Evolutionary conservation across 805 yeast species (phyloP).

Genomic region (Nakazawaea holstii): DNA sequence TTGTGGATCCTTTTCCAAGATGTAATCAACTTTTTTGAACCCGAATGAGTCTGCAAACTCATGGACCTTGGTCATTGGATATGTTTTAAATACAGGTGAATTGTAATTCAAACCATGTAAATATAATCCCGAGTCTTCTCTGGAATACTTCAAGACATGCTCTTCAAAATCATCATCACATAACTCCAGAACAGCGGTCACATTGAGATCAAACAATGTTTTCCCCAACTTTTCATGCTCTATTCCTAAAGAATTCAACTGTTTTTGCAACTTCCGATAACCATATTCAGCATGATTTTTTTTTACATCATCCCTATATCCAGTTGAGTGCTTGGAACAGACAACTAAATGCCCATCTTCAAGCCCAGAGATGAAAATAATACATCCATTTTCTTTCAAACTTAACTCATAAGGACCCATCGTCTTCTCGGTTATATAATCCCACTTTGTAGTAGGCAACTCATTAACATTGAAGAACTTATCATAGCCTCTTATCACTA

Average conservation of each 20-base stretch:
- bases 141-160: conserved; percentile 74
- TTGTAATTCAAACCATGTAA: conserved; percentile 85
- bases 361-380: conserved; percentile 74
- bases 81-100: conserved; percentile 55
- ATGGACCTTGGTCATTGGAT: conserved; percentile 53
- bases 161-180: conserved; percentile 95
- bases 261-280: conserved; percentile 47
- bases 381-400: conserved; percentile 91
- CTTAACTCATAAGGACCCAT: conserved; percentile 78
- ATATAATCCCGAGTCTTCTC: conserved; percentile 72
- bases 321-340: conserved; percentile 89
- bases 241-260: conserved; percentile 37
- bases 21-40: conserved; percentile 52
- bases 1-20: conserved; percentile 31
- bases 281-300: conserved; percentile 78
- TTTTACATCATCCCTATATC: conserved; percentile 45
- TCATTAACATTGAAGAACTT: conserved; percentile 88
- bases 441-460: conserved; percentile 44
- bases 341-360: conserved; percentile 74
- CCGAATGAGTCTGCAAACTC: conserved; percentile 65
- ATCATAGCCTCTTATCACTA: conserved; percentile 85
- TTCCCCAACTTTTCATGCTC: conserved; percentile 48
- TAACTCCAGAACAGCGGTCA: conserved; percentile 87
- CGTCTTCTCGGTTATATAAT: conserved; percentile 39
- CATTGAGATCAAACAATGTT: conserved; percentile 39